phyloP scores from a whole-genome alignment of 2,329 filamentous ascomycete genomes.

The Arthrobotrys sphaeroides region DNA sequence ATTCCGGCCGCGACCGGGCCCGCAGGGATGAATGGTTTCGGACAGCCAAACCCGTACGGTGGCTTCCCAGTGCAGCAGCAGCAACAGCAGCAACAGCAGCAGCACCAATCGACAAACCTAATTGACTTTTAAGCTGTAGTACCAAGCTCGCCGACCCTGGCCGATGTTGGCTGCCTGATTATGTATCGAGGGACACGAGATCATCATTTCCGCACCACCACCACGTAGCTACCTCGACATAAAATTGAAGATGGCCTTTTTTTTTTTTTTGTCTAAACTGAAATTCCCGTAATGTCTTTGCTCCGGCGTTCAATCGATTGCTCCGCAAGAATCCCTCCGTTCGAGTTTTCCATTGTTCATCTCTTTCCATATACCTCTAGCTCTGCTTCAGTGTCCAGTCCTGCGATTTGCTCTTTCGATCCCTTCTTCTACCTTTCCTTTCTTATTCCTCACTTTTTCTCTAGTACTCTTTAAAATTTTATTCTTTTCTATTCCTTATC shows the following conservation, averaged over 20 bases:
- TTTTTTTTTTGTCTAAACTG: constrained; percentile 1
- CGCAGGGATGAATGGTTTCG: constrained; percentile 66
- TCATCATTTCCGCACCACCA: constrained; percentile 59
- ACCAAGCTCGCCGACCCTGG: background rate
- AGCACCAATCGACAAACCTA: constrained; percentile 69
- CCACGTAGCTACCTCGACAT: constrained; percentile 62
- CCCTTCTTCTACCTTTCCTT: background rate
- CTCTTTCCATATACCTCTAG: constrained; percentile 41
- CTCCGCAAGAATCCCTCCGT: constrained; percentile 20
- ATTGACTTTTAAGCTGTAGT: constrained; percentile 68
- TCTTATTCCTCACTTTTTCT: background rate
- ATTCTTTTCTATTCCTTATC: background rate
- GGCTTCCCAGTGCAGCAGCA: constrained; percentile 61
- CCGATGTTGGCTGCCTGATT: background rate
- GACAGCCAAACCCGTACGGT: constrained; percentile 57
- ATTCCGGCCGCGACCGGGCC: constrained; percentile 69
- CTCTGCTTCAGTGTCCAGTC: constrained; percentile 6
- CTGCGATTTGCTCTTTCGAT: background rate
- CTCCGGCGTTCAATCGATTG: constrained; percentile 45
- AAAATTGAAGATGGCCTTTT: constrained; percentile 9
- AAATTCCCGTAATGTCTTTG: constrained; percentile 28
- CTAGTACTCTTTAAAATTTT: background rate
- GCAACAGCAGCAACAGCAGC: constrained; percentile 64
- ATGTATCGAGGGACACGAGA: constrained; percentile 14
- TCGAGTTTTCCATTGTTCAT: constrained; percentile 8